Evolutionary conservation across 2,329 filamentous ascomycete genomes (phyloP).

Genomic region (Rhinocladiella similis): DNA sequence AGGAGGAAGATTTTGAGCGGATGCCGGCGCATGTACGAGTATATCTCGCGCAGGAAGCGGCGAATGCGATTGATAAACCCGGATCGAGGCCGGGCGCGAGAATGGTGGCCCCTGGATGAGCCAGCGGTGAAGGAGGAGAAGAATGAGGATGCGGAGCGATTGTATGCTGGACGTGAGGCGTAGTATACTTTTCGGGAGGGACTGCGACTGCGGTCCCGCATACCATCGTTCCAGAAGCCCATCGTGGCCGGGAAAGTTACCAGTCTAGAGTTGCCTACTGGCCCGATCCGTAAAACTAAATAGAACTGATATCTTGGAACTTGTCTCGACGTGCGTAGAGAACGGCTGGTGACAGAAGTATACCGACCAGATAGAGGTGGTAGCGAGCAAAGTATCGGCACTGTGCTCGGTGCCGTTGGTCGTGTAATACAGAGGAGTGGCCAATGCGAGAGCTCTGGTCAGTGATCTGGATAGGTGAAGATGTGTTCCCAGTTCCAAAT

Average conservation of each 20-base stretch:
- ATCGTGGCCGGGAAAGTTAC: slow-evolving; percentile 6
- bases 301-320: too few relatives aligned
- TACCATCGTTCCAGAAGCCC: slow-evolving; percentile 31
- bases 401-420: too few relatives aligned
- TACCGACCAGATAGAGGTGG: too few relatives aligned
- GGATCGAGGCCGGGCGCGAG: slow-evolving; percentile 73
- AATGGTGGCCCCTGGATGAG: slow-evolving; percentile 46
- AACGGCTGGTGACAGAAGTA: too few relatives aligned
- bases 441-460: too few relatives aligned
- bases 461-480: background rate
- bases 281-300: too few relatives aligned
- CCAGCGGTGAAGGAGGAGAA: slow-evolving; percentile 24
- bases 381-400: too few relatives aligned
- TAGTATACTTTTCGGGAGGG: slow-evolving; percentile 32
- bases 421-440: too few relatives aligned
- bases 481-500: background rate
- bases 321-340: too few relatives aligned
- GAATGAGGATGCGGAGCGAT: slow-evolving; percentile 39
- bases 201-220: slow-evolving; percentile 22
- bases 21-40: slow-evolving; percentile 78
- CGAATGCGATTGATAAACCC: slow-evolving; percentile 78
- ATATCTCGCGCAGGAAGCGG: slow-evolving; percentile 75
- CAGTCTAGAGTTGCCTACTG: too few relatives aligned
- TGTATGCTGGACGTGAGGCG: slow-evolving; percentile 34
- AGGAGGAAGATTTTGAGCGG: slow-evolving; percentile 85